Conservation (phyloP, 148 eudicot species). For the Amaranthus cruentus region DNA sequence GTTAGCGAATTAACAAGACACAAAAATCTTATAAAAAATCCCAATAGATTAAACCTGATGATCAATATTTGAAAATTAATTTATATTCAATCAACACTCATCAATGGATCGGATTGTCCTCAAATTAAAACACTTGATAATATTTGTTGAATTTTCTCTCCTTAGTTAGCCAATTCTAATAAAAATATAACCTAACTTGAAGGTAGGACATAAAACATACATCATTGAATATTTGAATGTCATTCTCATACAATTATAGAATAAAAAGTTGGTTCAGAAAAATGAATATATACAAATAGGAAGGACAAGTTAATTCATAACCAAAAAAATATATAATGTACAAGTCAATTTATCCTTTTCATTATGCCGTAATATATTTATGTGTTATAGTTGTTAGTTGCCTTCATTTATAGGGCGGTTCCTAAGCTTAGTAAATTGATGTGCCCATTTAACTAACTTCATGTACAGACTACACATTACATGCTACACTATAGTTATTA, state of each 20-base stretch:
- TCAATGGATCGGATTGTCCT: too few relatives aligned
- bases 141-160: too few relatives aligned
- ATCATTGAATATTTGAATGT: background rate
- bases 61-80: too few relatives aligned
- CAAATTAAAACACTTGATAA: too few relatives aligned
- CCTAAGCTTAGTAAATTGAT: slow-evolving; percentile 21
- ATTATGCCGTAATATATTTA: slow-evolving; percentile 12
- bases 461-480: background rate
- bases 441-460: slow-evolving; percentile 13
- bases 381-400: slow-evolving; percentile 24
- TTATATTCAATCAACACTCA: too few relatives aligned
- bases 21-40: too few relatives aligned
- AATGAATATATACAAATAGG: background rate
- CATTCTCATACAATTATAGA: background rate
- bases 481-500: background rate
- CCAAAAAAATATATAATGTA: background rate
- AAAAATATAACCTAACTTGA: too few relatives aligned
- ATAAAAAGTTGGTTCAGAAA: background rate
- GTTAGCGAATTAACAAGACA: too few relatives aligned
- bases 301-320: background rate
- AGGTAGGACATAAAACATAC: too few relatives aligned
- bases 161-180: too few relatives aligned
- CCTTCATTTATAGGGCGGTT: slow-evolving; percentile 29
- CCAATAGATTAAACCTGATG: too few relatives aligned
- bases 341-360: background rate